Percentiles rank a stretch among this genome's conserved stretches.
phyloP scores from a whole-genome alignment of 257 asterid species.

The Galeopsis tetrahit region DNA sequence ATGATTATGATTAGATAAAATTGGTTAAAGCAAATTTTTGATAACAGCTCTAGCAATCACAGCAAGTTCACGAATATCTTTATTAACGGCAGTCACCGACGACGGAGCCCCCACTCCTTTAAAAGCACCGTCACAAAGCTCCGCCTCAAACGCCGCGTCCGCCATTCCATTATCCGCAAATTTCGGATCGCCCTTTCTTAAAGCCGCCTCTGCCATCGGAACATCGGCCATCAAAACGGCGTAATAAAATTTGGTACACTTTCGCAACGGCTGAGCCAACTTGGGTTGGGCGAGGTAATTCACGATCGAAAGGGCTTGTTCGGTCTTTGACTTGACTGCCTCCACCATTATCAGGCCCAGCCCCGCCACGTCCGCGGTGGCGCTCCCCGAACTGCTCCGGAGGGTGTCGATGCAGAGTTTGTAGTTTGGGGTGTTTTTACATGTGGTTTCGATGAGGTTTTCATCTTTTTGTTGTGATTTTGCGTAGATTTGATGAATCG shows the following conservation, averaged over 20 bases:
- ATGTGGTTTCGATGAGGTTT: constrained; percentile 49
- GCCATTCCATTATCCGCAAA: constrained; percentile 66
- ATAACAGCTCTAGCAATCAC: constrained; percentile 50
- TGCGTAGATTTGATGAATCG: no score
- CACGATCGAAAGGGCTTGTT: constrained; percentile 9
- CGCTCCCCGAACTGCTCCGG: constrained; percentile 25
- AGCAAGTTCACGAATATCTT: constrained; percentile 43
- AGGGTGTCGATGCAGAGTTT: constrained; percentile 48
- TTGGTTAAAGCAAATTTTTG: constrained; percentile 43
- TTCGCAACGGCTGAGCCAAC: constrained; percentile 22
- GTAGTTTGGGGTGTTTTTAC: constrained; percentile 65
- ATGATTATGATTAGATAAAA: no score
- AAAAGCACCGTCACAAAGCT: constrained; percentile 45
- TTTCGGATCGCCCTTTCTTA: constrained; percentile 48
- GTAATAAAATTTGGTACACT: constrained; percentile 36
- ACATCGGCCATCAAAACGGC: constrained; percentile 44
- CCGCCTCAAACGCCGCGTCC: constrained; percentile 57
- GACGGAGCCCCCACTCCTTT: constrained; percentile 18
- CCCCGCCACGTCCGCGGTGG: constrained; percentile 38
- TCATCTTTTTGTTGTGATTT: not conserved
- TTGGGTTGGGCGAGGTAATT: constrained; percentile 29
- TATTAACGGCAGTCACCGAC: constrained; percentile 42
- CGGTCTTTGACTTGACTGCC: constrained; percentile 41
- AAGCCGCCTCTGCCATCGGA: constrained; percentile 48
- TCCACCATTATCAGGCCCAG: constrained; percentile 49